A percentile compares a stretch with the other conserved stretches of the same genome.
Conservation (phyloP, 2,329 filamentous ascomycete genomes). For the Alternaria gansuensis region DNA sequence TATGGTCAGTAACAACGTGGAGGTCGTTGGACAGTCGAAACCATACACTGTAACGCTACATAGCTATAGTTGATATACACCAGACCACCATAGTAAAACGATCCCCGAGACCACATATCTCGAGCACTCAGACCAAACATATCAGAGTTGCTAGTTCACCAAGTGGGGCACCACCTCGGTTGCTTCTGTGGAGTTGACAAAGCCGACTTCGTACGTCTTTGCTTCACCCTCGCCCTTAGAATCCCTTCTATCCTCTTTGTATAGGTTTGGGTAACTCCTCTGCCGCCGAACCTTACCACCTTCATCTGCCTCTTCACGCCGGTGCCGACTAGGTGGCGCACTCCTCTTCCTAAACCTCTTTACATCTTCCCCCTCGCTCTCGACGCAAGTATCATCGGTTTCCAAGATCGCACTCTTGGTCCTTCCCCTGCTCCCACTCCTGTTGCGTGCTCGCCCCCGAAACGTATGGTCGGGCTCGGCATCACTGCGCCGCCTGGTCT, state of each 20-base stretch:
- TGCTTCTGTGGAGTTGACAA: constrained; percentile 2
- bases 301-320: constrained; percentile 32
- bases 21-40: background rate
- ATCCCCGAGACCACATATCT: background rate
- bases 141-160: constrained; percentile 3
- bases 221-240: constrained; percentile 21
- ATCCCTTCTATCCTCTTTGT: constrained; percentile 33
- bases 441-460: constrained; percentile 43
- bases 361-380: constrained; percentile 39
- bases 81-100: background rate
- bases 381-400: constrained; percentile 32
- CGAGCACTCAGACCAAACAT: constrained; percentile 5
- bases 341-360: constrained; percentile 45
- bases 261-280: constrained; percentile 51
- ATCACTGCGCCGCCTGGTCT: constrained; percentile 46
- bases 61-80: background rate
- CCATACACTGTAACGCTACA: background rate
- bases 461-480: constrained; percentile 50
- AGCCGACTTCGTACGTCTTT: constrained; percentile 2
- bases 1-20: background rate
- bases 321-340: constrained; percentile 46
- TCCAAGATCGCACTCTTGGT: constrained; percentile 39
- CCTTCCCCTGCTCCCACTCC: constrained; percentile 33
- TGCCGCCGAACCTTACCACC: constrained; percentile 44
- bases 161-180: background rate